Evolutionary conservation across 2,329 filamentous ascomycete species (phyloP).

Genomic region (Aspergillus neoniger): DNA sequence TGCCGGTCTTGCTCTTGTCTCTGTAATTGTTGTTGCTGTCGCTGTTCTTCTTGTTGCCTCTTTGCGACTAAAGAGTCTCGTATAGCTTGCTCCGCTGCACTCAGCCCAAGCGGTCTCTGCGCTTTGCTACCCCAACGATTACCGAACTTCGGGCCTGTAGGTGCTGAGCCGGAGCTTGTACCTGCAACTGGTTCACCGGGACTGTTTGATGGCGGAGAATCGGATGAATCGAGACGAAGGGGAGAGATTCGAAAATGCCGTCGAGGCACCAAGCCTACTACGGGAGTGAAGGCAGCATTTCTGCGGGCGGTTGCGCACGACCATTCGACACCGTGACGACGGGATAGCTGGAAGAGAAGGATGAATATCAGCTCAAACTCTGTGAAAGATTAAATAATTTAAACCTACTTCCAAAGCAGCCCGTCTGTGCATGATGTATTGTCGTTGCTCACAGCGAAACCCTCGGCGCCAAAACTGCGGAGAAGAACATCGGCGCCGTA

Average conservation of each 20-base stretch:
- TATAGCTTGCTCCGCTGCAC: constrained; percentile 34
- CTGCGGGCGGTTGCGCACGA: constrained; percentile 35
- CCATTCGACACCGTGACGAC: constrained; percentile 43
- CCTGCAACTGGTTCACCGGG: constrained; percentile 6
- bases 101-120: constrained; percentile 28
- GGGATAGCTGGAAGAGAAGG: constrained; percentile 33
- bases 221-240: constrained; percentile 30
- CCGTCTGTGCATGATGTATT: constrained; percentile 38
- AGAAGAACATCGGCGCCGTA: constrained; percentile 2
- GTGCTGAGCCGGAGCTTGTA: constrained; percentile 14
- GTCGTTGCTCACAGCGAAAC: constrained; percentile 14
- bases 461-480: constrained; percentile 19
- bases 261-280: constrained; percentile 25
- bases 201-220: constrained; percentile 27
- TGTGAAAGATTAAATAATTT: rapidly evolving
- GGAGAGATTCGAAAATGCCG: constrained; percentile 39
- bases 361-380: neutral
- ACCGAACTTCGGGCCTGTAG: constrained; percentile 32
- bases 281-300: constrained; percentile 23
- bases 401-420: constrained; percentile 34
- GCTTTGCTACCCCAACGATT: constrained; percentile 22
- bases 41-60: constrained; percentile 5
- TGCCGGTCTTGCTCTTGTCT: neutral
- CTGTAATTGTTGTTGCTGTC: neutral
- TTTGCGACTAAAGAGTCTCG: constrained; percentile 31